phyloP scores from a whole-genome alignment of 441 rosid species.

The Bocquillonia castaneifolia region DNA sequence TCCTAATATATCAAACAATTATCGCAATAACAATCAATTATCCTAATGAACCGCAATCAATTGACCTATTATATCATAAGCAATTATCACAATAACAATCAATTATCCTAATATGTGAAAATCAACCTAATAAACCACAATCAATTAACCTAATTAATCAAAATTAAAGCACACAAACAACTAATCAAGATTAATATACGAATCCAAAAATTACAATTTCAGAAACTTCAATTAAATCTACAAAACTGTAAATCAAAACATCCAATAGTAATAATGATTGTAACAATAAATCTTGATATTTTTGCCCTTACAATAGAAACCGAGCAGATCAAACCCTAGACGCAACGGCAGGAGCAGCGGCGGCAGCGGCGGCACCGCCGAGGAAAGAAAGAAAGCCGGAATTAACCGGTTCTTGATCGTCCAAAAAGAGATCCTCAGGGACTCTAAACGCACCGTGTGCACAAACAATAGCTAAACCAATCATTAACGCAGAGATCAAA shows the following conservation, averaged over 20 bases:
- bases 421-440: conserved; percentile 68
- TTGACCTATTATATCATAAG: too few relatives aligned
- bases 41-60: too few relatives aligned
- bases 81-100: too few relatives aligned
- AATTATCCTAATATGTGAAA: too few relatives aligned
- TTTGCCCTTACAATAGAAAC: neutral
- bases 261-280: neutral
- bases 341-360: conserved; percentile 47
- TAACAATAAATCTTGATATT: neutral
- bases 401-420: conserved; percentile 55
- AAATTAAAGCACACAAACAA: too few relatives aligned
- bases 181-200: too few relatives aligned
- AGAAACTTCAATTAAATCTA: too few relatives aligned
- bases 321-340: conserved; percentile 35
- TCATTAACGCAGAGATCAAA: conserved; percentile 52
- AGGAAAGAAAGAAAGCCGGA: conserved; percentile 61
- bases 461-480: conserved; percentile 60
- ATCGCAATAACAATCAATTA: too few relatives aligned
- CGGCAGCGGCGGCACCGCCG: conserved; percentile 47
- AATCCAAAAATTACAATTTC: too few relatives aligned
- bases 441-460: conserved; percentile 66
- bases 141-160: too few relatives aligned
- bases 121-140: too few relatives aligned
- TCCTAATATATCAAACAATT: too few relatives aligned
- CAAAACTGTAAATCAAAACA: conserved; percentile 6